phyloP scores from a whole-genome alignment of 495 filamentous ascomycete genomes.

The Hypoxylon trugodes region DNA sequence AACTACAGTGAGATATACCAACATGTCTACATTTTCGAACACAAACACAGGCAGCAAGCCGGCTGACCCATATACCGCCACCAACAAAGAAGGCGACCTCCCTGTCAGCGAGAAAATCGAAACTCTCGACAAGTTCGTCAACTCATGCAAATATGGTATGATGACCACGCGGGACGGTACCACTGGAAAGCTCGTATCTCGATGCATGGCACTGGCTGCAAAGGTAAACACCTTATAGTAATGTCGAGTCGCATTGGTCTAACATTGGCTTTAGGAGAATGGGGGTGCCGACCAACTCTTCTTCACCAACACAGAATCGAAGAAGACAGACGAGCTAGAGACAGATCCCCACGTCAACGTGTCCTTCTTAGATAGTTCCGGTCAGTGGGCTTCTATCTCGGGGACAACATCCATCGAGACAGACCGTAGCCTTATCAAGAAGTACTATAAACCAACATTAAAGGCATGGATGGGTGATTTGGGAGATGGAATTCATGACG shows the following conservation, averaged over 20 bases:
- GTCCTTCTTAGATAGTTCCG: conserved; percentile 78
- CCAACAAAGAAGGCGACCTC: conserved; percentile 69
- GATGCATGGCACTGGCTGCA: conserved; percentile 90
- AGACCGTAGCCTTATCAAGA: conserved; percentile 70
- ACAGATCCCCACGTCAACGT: conserved; percentile 84
- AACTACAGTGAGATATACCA: conserved; percentile 5
- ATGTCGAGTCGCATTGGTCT: neutral
- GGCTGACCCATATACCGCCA: conserved; percentile 81
- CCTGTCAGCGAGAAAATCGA: conserved; percentile 79
- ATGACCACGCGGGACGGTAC: conserved; percentile 69
- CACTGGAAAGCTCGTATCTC: conserved; percentile 70
- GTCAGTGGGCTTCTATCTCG: conserved; percentile 79
- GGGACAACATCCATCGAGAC: conserved; percentile 73
- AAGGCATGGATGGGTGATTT: conserved; percentile 94
- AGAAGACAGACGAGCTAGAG: conserved; percentile 84
- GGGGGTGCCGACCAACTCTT: conserved; percentile 87
- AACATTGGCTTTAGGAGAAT: conserved; percentile 62
- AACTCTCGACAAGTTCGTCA: conserved; percentile 73
- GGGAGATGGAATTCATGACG: conserved; percentile 86
- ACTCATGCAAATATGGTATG: conserved; percentile 77
- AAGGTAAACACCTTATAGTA: conserved; percentile 58
- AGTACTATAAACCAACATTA: conserved; percentile 77
- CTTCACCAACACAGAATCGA: conserved; percentile 90
- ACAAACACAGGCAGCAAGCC: conserved; percentile 62
- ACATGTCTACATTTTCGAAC: conserved; percentile 60